phyloP scores from a whole-genome alignment of 257 asterid genomes.

The Phtheirospermum japonicum region DNA sequence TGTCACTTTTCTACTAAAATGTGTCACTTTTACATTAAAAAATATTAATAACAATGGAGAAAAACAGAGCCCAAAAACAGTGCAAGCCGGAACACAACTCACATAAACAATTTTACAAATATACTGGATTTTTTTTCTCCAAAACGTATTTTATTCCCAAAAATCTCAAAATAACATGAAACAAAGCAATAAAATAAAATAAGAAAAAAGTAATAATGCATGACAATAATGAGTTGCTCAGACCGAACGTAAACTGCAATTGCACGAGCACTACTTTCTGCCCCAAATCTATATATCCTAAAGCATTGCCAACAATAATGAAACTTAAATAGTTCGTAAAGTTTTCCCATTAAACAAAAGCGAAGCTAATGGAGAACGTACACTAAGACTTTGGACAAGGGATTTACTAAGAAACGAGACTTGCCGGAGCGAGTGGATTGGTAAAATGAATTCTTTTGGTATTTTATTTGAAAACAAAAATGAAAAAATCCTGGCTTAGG shows the following conservation, averaged over 20 bases:
- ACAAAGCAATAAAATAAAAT: not conserved
- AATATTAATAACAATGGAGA: too few species aligned
- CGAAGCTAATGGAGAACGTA: constrained; percentile 56
- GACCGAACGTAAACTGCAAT: constrained; percentile 3
- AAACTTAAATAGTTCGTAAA: constrained; percentile 11
- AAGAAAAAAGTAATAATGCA: not conserved
- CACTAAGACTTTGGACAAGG: constrained; percentile 51
- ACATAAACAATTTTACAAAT: too few species aligned
- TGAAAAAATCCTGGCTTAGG: too few species aligned
- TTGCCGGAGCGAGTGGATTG: too few species aligned
- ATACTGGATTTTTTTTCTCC: too few species aligned
- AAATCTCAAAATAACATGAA: not conserved
- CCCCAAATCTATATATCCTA: constrained; percentile 12
- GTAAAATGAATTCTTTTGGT: too few species aligned
- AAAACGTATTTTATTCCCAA: not conserved
- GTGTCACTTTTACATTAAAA: too few species aligned
- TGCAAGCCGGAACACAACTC: too few species aligned
- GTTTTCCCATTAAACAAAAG: not conserved
- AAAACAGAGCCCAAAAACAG: too few species aligned
- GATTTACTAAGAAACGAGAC: too few species aligned
- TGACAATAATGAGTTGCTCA: constrained; percentile 11
- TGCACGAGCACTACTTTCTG: constrained; percentile 16
- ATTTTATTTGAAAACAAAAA: too few species aligned
- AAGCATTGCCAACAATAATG: constrained; percentile 7
- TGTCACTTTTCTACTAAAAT: too few species aligned